Evolutionary conservation across 2,329 filamentous ascomycete genomes (phyloP).

Genomic region (Arthroderma uncinatum): DNA sequence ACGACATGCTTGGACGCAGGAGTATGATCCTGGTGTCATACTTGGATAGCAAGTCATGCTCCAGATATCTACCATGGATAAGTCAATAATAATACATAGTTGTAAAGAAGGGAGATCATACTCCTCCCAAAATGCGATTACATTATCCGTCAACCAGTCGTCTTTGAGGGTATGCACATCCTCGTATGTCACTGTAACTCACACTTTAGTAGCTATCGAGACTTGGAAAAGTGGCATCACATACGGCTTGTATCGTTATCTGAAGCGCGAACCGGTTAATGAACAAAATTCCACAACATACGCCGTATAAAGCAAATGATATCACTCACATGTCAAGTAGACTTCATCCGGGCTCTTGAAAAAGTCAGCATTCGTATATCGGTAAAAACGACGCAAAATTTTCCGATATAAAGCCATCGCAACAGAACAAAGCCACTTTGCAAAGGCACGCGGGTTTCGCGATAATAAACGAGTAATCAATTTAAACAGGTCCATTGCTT

Average conservation of each 20-base stretch:
- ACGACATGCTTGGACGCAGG: constrained; percentile 83
- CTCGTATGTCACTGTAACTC: constrained; percentile 63
- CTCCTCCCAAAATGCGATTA: constrained; percentile 95
- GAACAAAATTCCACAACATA: neutral
- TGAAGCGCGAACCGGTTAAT: constrained; percentile 21
- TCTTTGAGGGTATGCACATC: constrained; percentile 79
- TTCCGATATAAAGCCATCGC: neutral
- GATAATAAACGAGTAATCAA: neutral
- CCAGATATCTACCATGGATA: constrained; percentile 52
- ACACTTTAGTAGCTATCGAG: neutral
- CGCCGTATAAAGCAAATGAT: neutral
- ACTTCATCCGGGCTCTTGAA: constrained; percentile 50
- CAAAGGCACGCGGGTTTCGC: neutral
- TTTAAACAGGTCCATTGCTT: neutral
- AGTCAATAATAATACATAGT: constrained; percentile 12
- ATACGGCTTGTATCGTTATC: constrained; percentile 56
- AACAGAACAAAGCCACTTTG: neutral
- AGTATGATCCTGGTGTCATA: constrained; percentile 82
- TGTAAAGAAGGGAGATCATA: constrained; percentile 34
- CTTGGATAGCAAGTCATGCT: constrained; percentile 70
- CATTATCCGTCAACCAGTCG: constrained; percentile 96
- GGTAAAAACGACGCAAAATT: neutral
- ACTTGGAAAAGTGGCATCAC: constrained; percentile 19
- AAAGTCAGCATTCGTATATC: constrained; percentile 16
- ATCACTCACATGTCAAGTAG: constrained; percentile 56